Base-by-base conservation (phyloP, 495 filamentous ascomycete species). In the Aspergillus kassunensis region DNA sequence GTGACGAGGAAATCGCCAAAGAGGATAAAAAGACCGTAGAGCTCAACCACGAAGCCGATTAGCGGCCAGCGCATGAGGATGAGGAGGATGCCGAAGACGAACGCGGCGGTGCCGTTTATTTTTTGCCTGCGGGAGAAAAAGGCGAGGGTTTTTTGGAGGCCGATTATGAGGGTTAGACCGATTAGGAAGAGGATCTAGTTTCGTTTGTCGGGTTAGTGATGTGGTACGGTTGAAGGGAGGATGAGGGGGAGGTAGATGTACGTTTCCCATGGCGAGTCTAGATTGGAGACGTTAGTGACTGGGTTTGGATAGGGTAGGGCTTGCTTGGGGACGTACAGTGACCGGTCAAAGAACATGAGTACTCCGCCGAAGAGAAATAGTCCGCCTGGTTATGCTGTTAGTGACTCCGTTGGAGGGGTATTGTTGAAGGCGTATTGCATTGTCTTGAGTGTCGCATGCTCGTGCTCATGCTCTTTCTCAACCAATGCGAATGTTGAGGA, bases 1-100 rank as follows among this genome's bases (percentile, higher is more conserved):
- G 92, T 96, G n/a, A 89, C 83, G 33, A 96, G 79, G 69, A 97
- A 96, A 65, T 98, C 93, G 18, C 92, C 91, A 74, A 98, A 98
- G 39, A 98, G 76, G 23, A 95, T 82, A 58, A 95, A 79, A 30
- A 97, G 88, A 23, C 93, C 93, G 69, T 96, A 97, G 7, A 91
- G 70, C 72, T 98, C 93, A 53, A 97, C 82, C 33, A 85, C 51
- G 70, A 98, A 97, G 27, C 93, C 93, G 45, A 90, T 80, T 16
- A 97, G 68, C 1, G 93, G 83, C 90, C 91, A 98, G 34, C 87
- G 80, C 54, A 95, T 59, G 12, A 97, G 74, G 64, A 98, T 97
- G 45, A 97, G 79, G 24, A 83, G 56, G 12, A 98, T 85, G 3
- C 93, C 93, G n/a, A 74, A 69, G 59, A 85, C 79, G 74, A 98